Base-by-base conservation (phyloP, 2,329 filamentous ascomycete genomes). In the Mycocentrospora acerina region DNA sequence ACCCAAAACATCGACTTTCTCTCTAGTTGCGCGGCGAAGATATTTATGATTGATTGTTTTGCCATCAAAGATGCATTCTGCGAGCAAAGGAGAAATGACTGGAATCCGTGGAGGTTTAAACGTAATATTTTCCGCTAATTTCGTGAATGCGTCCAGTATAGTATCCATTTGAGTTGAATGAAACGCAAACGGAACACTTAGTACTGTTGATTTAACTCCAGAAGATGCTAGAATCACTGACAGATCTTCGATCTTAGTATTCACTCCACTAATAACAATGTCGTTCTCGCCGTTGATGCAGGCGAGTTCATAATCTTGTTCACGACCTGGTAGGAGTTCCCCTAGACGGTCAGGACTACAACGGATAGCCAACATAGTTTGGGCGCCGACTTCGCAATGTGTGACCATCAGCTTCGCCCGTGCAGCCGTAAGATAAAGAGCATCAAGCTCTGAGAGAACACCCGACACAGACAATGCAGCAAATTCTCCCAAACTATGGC, bases 1-100 rank as follows among this genome's bases (percentile, higher is more conserved):
- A 32, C 59, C 64, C 4, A 71, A 53, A 51, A 76, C 74, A 48
- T 51, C 31, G 19, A 59, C 51, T 0, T 40, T 14, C 26, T 59
- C 51, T 6, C 55, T 32, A 14, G 29, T 37, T 4, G 37, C 40
- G 11, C 36, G 32, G 24, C 29, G 24, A 16, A 75, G 48, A 37
- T 76, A 22, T 9, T 22, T 22, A 5, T 22, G 5, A 9, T 22
- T 22, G 19, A 22, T 22, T 5, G 19, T 22, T 22, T 22, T 22
- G 9, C 19, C 19, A 9, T 22, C 19, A 9, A 22, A 22, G 5
- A 22, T 9, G 19, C 19, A 22, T 6, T 5, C 9, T 5, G 5
- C 9, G 10, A 75, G 59, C 1, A 76, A 60, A 10, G 73, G 66
- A 1, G 72, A 76, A n/a, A 75, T 65, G 17, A 74, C 62, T 0